phyloP scores from a whole-genome alignment of 768 basidiomycete species.

The Kwoniella mangroviensis region DNA sequence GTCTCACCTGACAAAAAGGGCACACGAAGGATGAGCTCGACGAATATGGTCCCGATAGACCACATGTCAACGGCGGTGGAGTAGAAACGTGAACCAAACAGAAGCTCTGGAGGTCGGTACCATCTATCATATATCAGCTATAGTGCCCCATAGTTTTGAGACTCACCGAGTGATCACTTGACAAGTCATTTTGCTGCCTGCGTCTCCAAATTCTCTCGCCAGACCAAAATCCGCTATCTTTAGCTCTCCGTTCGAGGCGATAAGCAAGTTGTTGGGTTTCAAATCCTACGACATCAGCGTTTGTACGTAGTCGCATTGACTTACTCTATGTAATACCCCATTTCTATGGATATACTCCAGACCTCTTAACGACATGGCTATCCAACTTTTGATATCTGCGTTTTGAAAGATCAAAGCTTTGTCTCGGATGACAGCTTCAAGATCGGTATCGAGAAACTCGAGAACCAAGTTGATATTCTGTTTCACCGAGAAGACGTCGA shows the following conservation, averaged over 20 bases:
- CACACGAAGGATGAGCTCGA: conserved; percentile 92
- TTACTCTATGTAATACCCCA: conserved; percentile 87
- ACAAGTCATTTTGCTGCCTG: conserved; percentile 94
- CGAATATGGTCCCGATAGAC: conserved; percentile 98
- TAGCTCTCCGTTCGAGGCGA: conserved; percentile 84
- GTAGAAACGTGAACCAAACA: conserved; percentile 89
- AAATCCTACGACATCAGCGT: conserved; percentile 69
- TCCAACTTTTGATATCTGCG: conserved; percentile 98
- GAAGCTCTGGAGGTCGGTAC: conserved; percentile 95
- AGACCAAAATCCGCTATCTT: conserved; percentile 99
- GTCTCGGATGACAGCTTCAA: conserved; percentile 97
- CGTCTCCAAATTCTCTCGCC: conserved; percentile 93
- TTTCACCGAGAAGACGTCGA: conserved; percentile 96
- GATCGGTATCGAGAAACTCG: conserved; percentile 92
- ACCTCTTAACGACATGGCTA: conserved; percentile 96
- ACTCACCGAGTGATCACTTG: conserved; percentile 94
- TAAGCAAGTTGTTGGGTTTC: conserved; percentile 97
- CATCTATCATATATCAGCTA: conserved; percentile 64
- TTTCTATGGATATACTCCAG: conserved; percentile 98
- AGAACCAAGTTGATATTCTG: conserved; percentile 96
- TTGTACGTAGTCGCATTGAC: conserved; percentile 44
- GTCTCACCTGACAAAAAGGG: conserved; percentile 94
- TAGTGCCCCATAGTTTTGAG: not conserved
- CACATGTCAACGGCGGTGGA: conserved; percentile 91
- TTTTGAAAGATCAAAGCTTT: conserved; percentile 87